A percentile compares a stretch with the other conserved stretches of the same genome.
Evolutionary conservation across 148 eudicot genomes (phyloP).

Genomic region (Arctostaphylos glauca): DNA sequence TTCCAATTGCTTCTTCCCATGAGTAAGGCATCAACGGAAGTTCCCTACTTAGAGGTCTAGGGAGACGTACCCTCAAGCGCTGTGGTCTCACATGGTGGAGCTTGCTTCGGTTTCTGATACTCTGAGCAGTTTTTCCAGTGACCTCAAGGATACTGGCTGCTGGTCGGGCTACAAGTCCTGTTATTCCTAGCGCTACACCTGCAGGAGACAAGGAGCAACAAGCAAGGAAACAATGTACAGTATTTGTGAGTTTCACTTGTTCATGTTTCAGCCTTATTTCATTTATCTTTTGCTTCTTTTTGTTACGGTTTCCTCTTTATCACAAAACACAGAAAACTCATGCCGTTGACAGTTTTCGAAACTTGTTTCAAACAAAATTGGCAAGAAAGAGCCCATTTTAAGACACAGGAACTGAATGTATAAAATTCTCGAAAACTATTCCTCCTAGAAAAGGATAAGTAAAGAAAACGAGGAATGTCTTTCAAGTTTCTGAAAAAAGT

Average conservation of each 20-base stretch:
- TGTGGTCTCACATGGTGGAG: constrained; percentile 59
- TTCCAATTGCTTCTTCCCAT: constrained; percentile 93
- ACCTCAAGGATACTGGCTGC: constrained; percentile 97
- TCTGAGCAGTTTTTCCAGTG: constrained; percentile 92
- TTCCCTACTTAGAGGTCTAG: constrained; percentile 71
- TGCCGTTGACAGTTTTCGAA: neutral
- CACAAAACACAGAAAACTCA: neutral
- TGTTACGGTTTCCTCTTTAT: neutral
- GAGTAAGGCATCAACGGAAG: constrained; percentile 73
- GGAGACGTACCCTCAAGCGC: constrained; percentile 74
- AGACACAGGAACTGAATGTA: neutral
- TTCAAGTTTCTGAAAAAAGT: neutral
- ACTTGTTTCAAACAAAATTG: neutral
- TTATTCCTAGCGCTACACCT: constrained; percentile 92
- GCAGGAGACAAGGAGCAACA: constrained; percentile 24
- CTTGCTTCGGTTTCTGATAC: constrained; percentile 89
- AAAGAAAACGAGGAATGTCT: neutral
- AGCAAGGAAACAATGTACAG: neutral
- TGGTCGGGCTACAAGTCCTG: constrained; percentile 94
- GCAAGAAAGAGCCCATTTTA: neutral
- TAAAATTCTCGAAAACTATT: neutral
- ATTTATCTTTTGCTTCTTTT: neutral
- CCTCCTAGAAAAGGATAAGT: neutral
- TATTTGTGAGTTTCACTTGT: neutral
- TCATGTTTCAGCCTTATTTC: neutral